Evolutionary conservation across 805 yeast genomes (phyloP).

Genomic region (Hanseniaspora vineae): DNA sequence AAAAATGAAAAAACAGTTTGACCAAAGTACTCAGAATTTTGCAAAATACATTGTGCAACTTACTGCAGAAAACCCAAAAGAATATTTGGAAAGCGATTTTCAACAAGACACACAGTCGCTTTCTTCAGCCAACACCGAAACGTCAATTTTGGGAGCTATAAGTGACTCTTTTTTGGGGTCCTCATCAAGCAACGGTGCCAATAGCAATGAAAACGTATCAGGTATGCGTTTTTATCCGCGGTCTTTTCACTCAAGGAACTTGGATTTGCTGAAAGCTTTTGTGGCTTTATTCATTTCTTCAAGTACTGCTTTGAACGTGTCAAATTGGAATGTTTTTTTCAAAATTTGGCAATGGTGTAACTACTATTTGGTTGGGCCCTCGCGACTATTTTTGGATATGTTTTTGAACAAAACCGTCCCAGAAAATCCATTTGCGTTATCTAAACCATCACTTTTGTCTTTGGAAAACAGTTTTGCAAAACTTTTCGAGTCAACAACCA

Average conservation of each 20-base stretch:
- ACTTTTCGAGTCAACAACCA: conserved; percentile 47
- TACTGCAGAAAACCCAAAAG: conserved; percentile 20
- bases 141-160: conserved; percentile 10
- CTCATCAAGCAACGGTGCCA: neutral
- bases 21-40: conserved; percentile 39
- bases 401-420: conserved; percentile 29
- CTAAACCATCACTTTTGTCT: conserved; percentile 33
- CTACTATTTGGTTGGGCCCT: conserved; percentile 53
- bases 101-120: too few relatives aligned
- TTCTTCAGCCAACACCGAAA: neutral
- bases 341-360: conserved; percentile 70
- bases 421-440: conserved; percentile 26
- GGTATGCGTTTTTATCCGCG: conserved; percentile 25
- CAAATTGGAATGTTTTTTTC: conserved; percentile 52
- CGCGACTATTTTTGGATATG: conserved; percentile 25
- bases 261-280: conserved; percentile 66
- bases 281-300: conserved; percentile 65
- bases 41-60: conserved; percentile 33
- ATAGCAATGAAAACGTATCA: neutral
- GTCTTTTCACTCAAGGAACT: conserved; percentile 49
- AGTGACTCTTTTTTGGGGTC: conserved; percentile 14
- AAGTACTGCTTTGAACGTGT: conserved; percentile 52
- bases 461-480: conserved; percentile 47
- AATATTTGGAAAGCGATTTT: too few relatives aligned
- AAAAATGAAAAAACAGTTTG: conserved; percentile 42